phyloP scores from a whole-genome alignment of 176 grass and related monocot species.

The Oryza coarctata region DNA sequence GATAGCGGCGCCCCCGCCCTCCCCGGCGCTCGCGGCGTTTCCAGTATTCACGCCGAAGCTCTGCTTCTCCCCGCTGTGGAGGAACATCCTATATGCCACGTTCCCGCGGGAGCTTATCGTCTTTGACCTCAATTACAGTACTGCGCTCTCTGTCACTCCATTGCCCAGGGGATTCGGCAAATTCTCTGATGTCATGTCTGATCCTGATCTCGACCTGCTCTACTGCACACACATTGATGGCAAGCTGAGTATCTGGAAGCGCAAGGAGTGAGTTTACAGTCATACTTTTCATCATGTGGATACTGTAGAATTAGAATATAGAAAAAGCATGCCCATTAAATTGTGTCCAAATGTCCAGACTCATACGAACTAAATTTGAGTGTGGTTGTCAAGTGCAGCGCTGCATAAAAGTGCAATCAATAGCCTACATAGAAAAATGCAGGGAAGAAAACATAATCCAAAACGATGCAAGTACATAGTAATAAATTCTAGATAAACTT shows the following conservation, averaged over 20 bases:
- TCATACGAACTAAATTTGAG: neutral
- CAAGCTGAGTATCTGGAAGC: conserved; percentile 90
- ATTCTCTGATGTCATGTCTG: conserved; percentile 79
- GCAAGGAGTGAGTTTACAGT: conserved; percentile 63
- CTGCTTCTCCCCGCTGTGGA: conserved; percentile 82
- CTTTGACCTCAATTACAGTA: conserved; percentile 83
- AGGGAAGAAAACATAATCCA: neutral
- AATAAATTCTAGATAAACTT: conserved; percentile 10
- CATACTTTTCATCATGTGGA: neutral
- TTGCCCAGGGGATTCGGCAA: conserved; percentile 71
- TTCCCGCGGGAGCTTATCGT: conserved; percentile 80
- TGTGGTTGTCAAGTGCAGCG: neutral
- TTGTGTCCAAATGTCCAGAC: neutral
- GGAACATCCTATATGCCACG: conserved; percentile 56
- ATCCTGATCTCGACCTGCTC: conserved; percentile 68
- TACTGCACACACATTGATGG: conserved; percentile 89
- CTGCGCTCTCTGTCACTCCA: conserved; percentile 57
- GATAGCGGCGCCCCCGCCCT: conserved; percentile 40
- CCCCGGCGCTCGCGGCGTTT: conserved; percentile 68
- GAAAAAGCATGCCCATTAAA: neutral
- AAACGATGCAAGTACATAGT: neutral
- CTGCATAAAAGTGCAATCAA: conserved; percentile 12
- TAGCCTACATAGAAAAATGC: conserved; percentile 12
- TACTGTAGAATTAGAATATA: conserved; percentile 22
- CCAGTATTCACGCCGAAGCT: conserved; percentile 54